Evolutionary conservation across 2,329 filamentous ascomycete genomes (phyloP), one percentile per base, ranked within the genome.

Genomic region (Arthroderma sp.): DNA sequence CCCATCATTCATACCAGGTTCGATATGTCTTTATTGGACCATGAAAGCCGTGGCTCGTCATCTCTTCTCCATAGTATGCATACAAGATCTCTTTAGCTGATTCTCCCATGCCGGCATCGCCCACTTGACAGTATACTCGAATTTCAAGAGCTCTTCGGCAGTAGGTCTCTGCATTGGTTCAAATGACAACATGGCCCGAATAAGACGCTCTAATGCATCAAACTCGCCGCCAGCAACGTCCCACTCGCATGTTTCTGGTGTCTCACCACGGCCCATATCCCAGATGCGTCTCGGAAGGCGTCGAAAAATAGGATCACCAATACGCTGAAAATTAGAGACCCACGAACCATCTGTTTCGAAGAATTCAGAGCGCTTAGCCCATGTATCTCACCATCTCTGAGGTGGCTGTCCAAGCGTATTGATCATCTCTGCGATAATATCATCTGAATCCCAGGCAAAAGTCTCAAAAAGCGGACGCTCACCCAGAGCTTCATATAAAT

Each of bases 401-500:
- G 49, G 52, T 30, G 36, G 43, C 22, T 47, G 43, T 36, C 52
- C 52, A 37, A 55, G 39, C 9, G 51, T 52, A 39, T 50, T 54
- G 44, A 54, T 42, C 48, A 55, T 55, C 37, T 54, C 52, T 9
- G 36, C 49, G 41, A 55, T 40, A 32, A 54, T 51, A 29, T 52
- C 45, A 43, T 54, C 49, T 39, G 46, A 47, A 32, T 52, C 51
- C 42, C 47, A 52, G 27, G 47, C 38, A 47, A 55, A 53, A 10
- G 51, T 50, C 49, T 55, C 50, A 40, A 55, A 54, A 7, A 55
- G 45, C 38, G 51, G 50, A 11, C 53, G 47, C 39, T 54, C 47
- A 29, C 53, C 50, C 30, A 55, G 7, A 22, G 44, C 45, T 37
- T 55, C 51, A 37, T 55, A 54, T 30, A 55, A 38, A 28, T 40